Conservation (phyloP, 1,284 basidiomycete species). For the Rhodotorula sp. region DNA sequence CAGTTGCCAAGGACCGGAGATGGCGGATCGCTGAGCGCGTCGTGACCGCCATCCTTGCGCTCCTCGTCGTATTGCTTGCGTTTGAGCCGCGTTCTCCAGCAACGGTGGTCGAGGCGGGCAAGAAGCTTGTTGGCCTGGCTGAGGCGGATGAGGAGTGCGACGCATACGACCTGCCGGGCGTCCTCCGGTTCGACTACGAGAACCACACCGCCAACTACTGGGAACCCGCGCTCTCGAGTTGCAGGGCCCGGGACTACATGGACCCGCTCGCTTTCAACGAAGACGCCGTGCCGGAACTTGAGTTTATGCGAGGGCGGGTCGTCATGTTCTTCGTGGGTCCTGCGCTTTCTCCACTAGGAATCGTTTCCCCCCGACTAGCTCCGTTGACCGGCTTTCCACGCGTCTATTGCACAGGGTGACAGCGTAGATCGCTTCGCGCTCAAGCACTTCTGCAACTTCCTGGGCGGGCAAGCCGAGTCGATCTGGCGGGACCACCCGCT, state of each 20-base stretch:
- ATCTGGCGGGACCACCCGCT: neutral
- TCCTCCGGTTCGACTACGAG: neutral
- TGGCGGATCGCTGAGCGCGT: neutral
- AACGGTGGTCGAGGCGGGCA: neutral
- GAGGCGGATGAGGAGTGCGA: neutral
- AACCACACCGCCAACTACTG: neutral
- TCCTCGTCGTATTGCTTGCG: neutral
- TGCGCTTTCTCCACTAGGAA: neutral
- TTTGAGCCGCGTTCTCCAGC: neutral
- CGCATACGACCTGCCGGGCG: neutral
- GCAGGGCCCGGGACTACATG: conserved; percentile 1
- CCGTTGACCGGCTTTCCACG: neutral
- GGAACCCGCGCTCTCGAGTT: neutral
- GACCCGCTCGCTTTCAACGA: neutral
- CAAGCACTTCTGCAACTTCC: neutral
- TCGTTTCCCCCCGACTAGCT: neutral
- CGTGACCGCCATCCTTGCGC: neutral
- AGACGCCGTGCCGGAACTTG: neutral
- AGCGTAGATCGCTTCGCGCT: neutral
- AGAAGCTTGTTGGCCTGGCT: neutral
- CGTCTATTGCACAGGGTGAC: neutral
- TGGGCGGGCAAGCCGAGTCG: neutral
- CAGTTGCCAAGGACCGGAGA: too few relatives aligned
- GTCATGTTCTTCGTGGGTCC: neutral
- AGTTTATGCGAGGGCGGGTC: neutral